A percentile compares a stretch with the other conserved stretches of the same genome.
These are phyloP conservation scores for Pseudopyricularia javanii DNA, from an alignment of 2,329 filamentous ascomycete species.

Conservation along the genomic window DNA sequence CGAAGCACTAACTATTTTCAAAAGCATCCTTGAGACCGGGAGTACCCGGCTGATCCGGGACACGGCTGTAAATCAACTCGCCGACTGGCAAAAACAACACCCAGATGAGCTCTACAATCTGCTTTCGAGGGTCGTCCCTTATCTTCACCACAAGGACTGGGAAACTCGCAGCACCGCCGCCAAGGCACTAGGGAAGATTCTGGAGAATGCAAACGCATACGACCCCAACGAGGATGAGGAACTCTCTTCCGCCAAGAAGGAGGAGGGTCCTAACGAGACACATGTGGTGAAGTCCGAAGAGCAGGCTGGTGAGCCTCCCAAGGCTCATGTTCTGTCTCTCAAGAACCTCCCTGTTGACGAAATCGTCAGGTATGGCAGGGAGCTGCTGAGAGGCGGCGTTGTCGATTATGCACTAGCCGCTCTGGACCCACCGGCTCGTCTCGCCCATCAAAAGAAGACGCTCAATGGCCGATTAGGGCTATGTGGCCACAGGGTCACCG, in stretches of 20 bases:
- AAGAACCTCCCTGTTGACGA: slow-evolving; percentile 64
- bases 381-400: slow-evolving; percentile 72
- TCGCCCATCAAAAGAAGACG: slow-evolving; percentile 84
- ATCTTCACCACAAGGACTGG: slow-evolving; percentile 91
- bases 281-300: slow-evolving; percentile 46
- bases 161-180: slow-evolving; percentile 89
- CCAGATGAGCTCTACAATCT: slow-evolving; percentile 96
- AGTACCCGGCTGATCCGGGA: slow-evolving; percentile 94
- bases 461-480: slow-evolving; percentile 72
- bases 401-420: slow-evolving; percentile 76
- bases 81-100: slow-evolving; percentile 95
- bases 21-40: slow-evolving; percentile 87
- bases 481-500: slow-evolving; percentile 71
- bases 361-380: slow-evolving; percentile 73
- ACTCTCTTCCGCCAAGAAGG: slow-evolving; percentile 16
- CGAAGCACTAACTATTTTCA: not conserved
- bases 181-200: slow-evolving; percentile 87
- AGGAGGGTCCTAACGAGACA: slow-evolving; percentile 31
- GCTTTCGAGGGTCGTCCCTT: slow-evolving; percentile 86
- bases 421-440: slow-evolving; percentile 67
- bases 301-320: slow-evolving; percentile 32
- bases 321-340: slow-evolving; percentile 48
- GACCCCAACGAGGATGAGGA: slow-evolving; percentile 75
- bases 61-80: slow-evolving; percentile 91
- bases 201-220: slow-evolving; percentile 75